phyloP scores from a whole-genome alignment of 1,284 basidiomycete species.

The Rhodotorula sp. region DNA sequence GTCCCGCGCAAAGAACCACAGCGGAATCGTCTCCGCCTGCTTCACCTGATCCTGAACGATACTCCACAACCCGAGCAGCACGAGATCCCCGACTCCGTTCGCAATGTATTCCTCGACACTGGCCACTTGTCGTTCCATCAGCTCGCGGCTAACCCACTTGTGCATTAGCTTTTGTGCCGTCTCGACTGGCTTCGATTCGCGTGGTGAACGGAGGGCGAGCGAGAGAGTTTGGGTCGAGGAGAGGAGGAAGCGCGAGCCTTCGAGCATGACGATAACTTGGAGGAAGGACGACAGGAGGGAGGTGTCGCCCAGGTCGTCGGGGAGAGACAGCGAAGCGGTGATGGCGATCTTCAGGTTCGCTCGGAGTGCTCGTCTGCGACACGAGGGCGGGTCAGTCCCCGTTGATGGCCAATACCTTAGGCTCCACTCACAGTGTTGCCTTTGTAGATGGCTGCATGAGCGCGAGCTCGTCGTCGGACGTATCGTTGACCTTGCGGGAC shows the following conservation, averaged over 20 bases:
- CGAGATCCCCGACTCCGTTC: slow-evolving; percentile 41
- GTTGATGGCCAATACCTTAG: too few relatives aligned
- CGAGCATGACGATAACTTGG: slow-evolving; percentile 44
- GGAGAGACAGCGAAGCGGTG: slow-evolving; percentile 27
- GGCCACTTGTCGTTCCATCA: slow-evolving; percentile 37
- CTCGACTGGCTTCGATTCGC: slow-evolving; percentile 32
- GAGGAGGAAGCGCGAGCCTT: slow-evolving; percentile 40
- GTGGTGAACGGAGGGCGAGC: slow-evolving; percentile 34
- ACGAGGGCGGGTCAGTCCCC: too few relatives aligned
- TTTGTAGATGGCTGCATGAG: slow-evolving; percentile 19
- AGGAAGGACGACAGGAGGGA: slow-evolving; percentile 41
- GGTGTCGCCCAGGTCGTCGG: slow-evolving; percentile 24
- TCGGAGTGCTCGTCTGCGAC: slow-evolving; percentile 31
- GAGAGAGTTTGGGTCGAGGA: slow-evolving; percentile 37
- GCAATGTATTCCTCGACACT: slow-evolving; percentile 41
- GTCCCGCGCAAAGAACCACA: slow-evolving; percentile 39
- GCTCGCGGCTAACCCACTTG: slow-evolving; percentile 39
- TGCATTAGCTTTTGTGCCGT: slow-evolving; percentile 30
- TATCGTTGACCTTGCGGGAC: slow-evolving; percentile 41
- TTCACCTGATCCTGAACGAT: slow-evolving; percentile 34
- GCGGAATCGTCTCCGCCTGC: slow-evolving; percentile 27
- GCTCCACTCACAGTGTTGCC: slow-evolving; percentile 21
- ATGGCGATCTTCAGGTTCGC: slow-evolving; percentile 44
- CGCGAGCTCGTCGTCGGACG: slow-evolving; percentile 38
- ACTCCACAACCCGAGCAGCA: slow-evolving; percentile 40